Percentiles rank a stretch among this genome's conserved stretches.
phyloP scores from a whole-genome alignment of 2,329 filamentous ascomycete genomes.

The Cladophialophora carrionii region DNA sequence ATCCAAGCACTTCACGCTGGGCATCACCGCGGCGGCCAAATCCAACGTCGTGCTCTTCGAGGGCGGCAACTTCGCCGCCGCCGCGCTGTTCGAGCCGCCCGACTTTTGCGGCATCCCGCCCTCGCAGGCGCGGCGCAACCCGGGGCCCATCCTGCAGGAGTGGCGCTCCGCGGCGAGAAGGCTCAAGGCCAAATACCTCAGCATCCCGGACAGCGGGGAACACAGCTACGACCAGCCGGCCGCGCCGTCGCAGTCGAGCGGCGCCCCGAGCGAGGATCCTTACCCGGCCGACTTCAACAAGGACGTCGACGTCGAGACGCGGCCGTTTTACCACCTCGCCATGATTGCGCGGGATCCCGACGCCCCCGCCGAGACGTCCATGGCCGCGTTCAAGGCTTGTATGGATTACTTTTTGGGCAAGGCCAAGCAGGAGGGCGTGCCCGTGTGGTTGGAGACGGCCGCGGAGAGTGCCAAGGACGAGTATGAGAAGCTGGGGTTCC shows the following conservation, averaged over 20 bases:
- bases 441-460: conserved; percentile 36
- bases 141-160: conserved; percentile 36
- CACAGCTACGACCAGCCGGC: conserved; percentile 38
- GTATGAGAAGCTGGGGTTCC: conserved; percentile 35
- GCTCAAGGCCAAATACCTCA: conserved; percentile 37
- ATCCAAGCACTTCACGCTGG: conserved; percentile 37
- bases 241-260: conserved; percentile 36
- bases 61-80: conserved; percentile 30
- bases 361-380: conserved; percentile 21
- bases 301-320: conserved; percentile 36
- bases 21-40: conserved; percentile 36
- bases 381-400: conserved; percentile 28
- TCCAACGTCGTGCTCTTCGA: conserved; percentile 34
- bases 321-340: conserved; percentile 37
- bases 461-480: conserved; percentile 30
- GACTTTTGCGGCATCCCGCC: conserved; percentile 38
- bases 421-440: conserved; percentile 34
- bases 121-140: conserved; percentile 35
- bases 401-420: conserved; percentile 33
- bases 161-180: conserved; percentile 31
- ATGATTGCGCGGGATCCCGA: conserved; percentile 34
- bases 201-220: conserved; percentile 35
- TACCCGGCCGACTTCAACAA: conserved; percentile 39
- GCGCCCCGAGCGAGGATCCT: conserved; percentile 37
- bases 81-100: conserved; percentile 38